phyloP scores from a whole-genome alignment of 2,329 filamentous ascomycete species.

The Penicillium sp. region DNA sequence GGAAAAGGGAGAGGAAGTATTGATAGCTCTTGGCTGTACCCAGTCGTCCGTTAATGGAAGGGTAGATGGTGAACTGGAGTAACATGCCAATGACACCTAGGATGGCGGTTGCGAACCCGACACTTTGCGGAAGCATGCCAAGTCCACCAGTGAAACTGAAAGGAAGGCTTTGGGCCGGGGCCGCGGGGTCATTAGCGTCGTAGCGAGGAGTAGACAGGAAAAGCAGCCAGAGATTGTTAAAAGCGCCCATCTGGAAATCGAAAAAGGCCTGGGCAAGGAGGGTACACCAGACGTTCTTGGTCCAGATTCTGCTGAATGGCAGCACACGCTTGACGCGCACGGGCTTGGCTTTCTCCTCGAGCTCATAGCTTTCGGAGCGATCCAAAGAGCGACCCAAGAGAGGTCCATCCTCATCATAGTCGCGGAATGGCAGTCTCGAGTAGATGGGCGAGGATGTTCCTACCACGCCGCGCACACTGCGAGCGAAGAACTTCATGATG shows the following conservation, averaged over 20 bases:
- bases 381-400: slow-evolving; percentile 39
- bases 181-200: slow-evolving; percentile 42
- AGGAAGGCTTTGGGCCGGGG: slow-evolving; percentile 53
- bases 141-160: slow-evolving; percentile 71
- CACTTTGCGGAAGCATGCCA: slow-evolving; percentile 69
- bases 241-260: slow-evolving; percentile 73
- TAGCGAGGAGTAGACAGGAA: slow-evolving; percentile 75
- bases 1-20: slow-evolving; percentile 70
- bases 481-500: slow-evolving; percentile 33
- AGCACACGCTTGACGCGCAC: slow-evolving; percentile 46
- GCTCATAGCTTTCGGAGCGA: slow-evolving; percentile 39
- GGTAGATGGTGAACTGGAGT: slow-evolving; percentile 73
- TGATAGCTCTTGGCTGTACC: slow-evolving; percentile 72
- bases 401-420: slow-evolving; percentile 41
- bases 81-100: slow-evolving; percentile 74
- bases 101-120: slow-evolving; percentile 75
- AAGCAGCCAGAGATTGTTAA: slow-evolving; percentile 76
- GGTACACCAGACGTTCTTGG: slow-evolving; percentile 59
- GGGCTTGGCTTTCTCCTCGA: slow-evolving; percentile 41
- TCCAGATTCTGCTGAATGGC: slow-evolving; percentile 58
- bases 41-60: slow-evolving; percentile 66
- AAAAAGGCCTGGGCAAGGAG: slow-evolving; percentile 70
- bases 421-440: slow-evolving; percentile 38
- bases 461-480: slow-evolving; percentile 28
- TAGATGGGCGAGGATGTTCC: slow-evolving; percentile 39